phyloP scores from a whole-genome alignment of 768 basidiomycete genomes.

The Lenzites betulinus region DNA sequence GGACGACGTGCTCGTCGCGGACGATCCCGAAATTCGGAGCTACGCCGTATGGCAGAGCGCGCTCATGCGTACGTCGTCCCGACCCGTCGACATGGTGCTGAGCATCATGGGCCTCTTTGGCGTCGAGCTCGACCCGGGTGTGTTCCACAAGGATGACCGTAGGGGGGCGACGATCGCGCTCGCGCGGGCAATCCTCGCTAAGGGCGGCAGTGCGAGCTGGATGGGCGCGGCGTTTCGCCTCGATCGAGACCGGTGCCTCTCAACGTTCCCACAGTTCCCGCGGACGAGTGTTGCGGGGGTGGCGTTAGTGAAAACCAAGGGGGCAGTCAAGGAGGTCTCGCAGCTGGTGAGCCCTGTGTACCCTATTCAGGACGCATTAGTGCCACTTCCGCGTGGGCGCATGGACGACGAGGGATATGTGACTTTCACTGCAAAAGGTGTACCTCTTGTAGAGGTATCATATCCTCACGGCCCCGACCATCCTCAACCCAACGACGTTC shows the following conservation, averaged over 20 bases:
- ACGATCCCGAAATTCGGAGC: not conserved
- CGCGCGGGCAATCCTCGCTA: constrained; percentile 3
- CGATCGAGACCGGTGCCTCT: not conserved
- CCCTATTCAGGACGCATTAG: constrained; percentile 5
- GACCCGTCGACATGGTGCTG: constrained; percentile 18
- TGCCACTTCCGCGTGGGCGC: constrained; percentile 6
- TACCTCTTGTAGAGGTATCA: not conserved
- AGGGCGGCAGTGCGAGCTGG: constrained; percentile 16
- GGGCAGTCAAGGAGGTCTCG: not conserved
- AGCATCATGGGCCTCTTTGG: constrained; percentile 20
- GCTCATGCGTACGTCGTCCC: constrained; percentile 17
- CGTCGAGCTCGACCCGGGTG: constrained; percentile 3
- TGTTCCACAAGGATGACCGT: constrained; percentile 6
- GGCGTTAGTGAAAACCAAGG: not conserved
- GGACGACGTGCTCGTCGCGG: not conserved
- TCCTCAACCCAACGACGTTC: not conserved
- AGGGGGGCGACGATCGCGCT: constrained; percentile 12
- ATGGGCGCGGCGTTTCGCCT: not conserved
- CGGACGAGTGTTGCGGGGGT: not conserved
- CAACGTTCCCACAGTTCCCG: constrained; percentile 14
- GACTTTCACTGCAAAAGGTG: constrained; percentile 4
- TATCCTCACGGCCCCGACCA: not conserved
- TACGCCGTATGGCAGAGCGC: constrained; percentile 15
- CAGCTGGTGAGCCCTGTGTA: constrained; percentile 1
- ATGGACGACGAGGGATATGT: constrained; percentile 12